Evolutionary conservation across 768 basidiomycete genomes (phyloP).

Genomic region (Rubroboletus pulcherrimus): DNA sequence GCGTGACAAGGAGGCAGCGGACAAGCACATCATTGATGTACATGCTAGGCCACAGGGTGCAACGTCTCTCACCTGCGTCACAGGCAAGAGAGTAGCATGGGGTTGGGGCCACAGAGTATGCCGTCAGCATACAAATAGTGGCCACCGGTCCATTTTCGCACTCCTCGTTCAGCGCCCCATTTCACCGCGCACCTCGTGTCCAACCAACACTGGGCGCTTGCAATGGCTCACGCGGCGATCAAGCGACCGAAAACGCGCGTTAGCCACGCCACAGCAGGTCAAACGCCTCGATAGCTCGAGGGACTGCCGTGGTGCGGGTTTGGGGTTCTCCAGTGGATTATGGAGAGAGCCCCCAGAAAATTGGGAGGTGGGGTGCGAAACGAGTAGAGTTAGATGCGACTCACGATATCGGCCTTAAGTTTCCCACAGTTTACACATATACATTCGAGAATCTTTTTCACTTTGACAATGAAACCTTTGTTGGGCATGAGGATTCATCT

Average conservation of each 20-base stretch:
- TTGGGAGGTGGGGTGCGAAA: slow-evolving; percentile 91
- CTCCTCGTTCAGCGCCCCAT: slow-evolving; percentile 98
- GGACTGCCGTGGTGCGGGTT: slow-evolving; percentile 78
- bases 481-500: not conserved
- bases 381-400: slow-evolving; percentile 81
- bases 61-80: slow-evolving; percentile 55
- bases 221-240: slow-evolving; percentile 78
- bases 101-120: slow-evolving; percentile 21
- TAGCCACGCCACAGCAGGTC: slow-evolving; percentile 70
- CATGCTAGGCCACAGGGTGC: slow-evolving; percentile 58
- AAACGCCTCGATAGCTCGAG: slow-evolving; percentile 80
- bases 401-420: slow-evolving; percentile 95
- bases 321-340: slow-evolving; percentile 85
- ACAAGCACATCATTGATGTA: slow-evolving; percentile 44
- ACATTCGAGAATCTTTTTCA: slow-evolving; percentile 99
- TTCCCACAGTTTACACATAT: slow-evolving; percentile 99
- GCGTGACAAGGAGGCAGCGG: slow-evolving; percentile 60
- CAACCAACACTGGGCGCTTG: slow-evolving; percentile 72
- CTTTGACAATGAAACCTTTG: slow-evolving; percentile 93
- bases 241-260: slow-evolving; percentile 93
- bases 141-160: slow-evolving; percentile 52
- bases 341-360: slow-evolving; percentile 99
- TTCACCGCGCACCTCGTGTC: slow-evolving; percentile 91
- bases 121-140: slow-evolving; percentile 24
- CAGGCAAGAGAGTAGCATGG: slow-evolving; percentile 50